Evolutionary conservation across 495 filamentous ascomycete species (phyloP), one percentile per base, ranked within the genome.

Genomic region (Lepidopterella palustris): DNA sequence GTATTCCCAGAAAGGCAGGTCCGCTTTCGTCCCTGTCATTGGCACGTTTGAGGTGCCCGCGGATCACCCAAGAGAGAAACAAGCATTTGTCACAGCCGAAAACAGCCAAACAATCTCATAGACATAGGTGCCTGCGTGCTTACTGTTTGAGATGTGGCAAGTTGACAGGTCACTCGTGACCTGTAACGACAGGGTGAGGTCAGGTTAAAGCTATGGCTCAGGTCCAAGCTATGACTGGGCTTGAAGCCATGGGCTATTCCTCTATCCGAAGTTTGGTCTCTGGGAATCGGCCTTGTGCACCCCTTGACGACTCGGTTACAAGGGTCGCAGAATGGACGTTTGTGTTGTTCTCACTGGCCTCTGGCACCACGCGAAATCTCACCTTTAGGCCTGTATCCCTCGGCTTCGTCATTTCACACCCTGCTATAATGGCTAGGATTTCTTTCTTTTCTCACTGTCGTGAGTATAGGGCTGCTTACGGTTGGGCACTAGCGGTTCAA

Each of bases 401-500:
- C 47, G 21, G 21, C 20, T 26, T 50, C 47, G 26, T 25, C 24
- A 25, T 27, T 50, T 25, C 23, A 26, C 47, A 50, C 9, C 47
- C 47, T 27, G 20, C 18, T 18, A 18, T 18, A 13, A 11, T 15
- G 13, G 18, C 35, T 11, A 42, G 35, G 10, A 13, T 13, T 42
- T 13, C 13, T 18, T 42, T 42, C 35, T 18, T 11, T 18, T 3
- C 13, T 42, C 35, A 42, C 35, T n/a, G n/a, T 42, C 5, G 24
- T 11, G 3, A 13, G 21, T 21, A 54, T 28, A 32, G 27, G 51
- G 31, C 51, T 32, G 51, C 3, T 54, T 18, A 25, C 26, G 18
- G 47, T 50, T 25, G 47, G 47, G 47, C 47, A 50, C 47, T 50
- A 50, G 47, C 23, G 20, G 21, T 50, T 27, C 47, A 18, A 26